Percentiles rank a stretch among this genome's conserved stretches.
phyloP scores from a whole-genome alignment of 2,329 filamentous ascomycete species.

The Calonectria naviculata region DNA sequence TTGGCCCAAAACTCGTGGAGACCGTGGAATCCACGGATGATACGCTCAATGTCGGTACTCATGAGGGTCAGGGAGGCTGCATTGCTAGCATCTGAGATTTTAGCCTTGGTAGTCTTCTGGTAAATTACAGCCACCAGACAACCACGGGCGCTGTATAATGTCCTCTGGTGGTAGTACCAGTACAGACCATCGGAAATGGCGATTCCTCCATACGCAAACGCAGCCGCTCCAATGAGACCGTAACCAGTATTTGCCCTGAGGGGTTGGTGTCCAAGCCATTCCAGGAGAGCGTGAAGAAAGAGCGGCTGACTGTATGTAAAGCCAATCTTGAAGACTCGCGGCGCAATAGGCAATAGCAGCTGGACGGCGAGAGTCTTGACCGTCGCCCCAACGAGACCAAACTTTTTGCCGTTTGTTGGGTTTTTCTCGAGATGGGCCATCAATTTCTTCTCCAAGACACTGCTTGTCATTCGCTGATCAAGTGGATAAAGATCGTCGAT shows the following conservation, averaged over 20 bases:
- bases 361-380: conserved; percentile 24
- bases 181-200: conserved; percentile 34
- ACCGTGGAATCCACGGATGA: conserved; percentile 36
- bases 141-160: neutral
- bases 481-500: conserved; percentile 29
- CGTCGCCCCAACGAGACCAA: conserved; percentile 11
- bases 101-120: neutral
- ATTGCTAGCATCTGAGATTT: conserved; percentile 9
- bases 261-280: neutral
- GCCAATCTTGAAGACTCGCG: conserved; percentile 30
- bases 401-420: neutral
- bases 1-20: conserved; percentile 50
- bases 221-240: conserved; percentile 33
- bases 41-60: conserved; percentile 56
- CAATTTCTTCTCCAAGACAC: conserved; percentile 20
- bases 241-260: conserved; percentile 20
- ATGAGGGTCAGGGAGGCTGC: conserved; percentile 53
- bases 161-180: conserved; percentile 11
- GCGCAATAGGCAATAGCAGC: conserved; percentile 17
- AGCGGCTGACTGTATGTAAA: conserved; percentile 36
- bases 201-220: conserved; percentile 44
- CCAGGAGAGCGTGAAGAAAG: conserved; percentile 30
- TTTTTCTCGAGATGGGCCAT: conserved; percentile 14
- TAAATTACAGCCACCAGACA: neutral
- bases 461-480: conserved; percentile 24